A percentile compares a stretch with the other conserved stretches of the same genome.
These are phyloP conservation scores for Penicillium hordei DNA, from an alignment of 2,329 filamentous ascomycete genomes.

Conservation along the genomic window DNA sequence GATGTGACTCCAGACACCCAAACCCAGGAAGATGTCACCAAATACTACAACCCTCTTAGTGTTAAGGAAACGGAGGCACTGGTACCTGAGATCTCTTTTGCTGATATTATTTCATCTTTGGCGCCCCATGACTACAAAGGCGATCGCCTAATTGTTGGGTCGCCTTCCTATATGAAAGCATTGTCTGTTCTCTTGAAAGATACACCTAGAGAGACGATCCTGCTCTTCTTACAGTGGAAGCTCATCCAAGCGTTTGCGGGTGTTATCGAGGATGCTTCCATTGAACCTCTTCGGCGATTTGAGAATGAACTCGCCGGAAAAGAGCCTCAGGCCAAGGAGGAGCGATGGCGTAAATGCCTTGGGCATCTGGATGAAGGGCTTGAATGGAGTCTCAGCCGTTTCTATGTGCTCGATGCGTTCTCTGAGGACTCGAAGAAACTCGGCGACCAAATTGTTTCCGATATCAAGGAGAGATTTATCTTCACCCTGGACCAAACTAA, in stretches of 20 bases:
- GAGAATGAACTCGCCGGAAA: constrained; percentile 61
- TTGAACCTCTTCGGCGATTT: constrained; percentile 62
- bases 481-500: constrained; percentile 58
- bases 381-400: constrained; percentile 68
- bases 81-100: constrained; percentile 57
- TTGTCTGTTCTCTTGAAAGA: constrained; percentile 57
- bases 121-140: constrained; percentile 53
- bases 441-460: constrained; percentile 67
- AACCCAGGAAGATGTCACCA: constrained; percentile 61
- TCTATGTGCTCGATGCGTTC: constrained; percentile 69
- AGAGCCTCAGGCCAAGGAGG: constrained; percentile 61
- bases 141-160: constrained; percentile 58
- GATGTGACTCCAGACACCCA: constrained; percentile 58
- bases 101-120: constrained; percentile 53
- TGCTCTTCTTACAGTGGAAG: constrained; percentile 66
- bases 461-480: constrained; percentile 67
- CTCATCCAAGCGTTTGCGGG: constrained; percentile 55
- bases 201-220: constrained; percentile 56
- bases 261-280: constrained; percentile 58
- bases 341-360: constrained; percentile 68
- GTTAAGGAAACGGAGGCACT: constrained; percentile 57
- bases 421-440: constrained; percentile 65
- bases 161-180: constrained; percentile 61
- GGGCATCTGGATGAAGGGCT: constrained; percentile 57
- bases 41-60: constrained; percentile 65